A percentile compares a stretch with the other conserved stretches of the same genome.
Evolutionary conservation across 345 rosid genomes (phyloP).

Genomic region (Salix purpurea): DNA sequence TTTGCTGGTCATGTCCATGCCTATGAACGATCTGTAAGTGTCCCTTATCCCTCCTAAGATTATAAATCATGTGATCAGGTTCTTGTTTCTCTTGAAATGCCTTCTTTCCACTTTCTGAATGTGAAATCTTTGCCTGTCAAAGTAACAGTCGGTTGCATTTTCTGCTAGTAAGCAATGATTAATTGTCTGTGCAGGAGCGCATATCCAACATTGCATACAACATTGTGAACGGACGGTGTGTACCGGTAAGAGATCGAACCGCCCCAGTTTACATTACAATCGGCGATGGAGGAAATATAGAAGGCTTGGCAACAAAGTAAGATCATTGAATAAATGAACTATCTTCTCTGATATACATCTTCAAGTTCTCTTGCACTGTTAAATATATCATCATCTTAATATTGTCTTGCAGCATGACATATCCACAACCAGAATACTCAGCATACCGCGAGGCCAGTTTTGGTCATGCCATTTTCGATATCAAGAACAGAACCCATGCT

Average conservation of each 20-base stretch:
- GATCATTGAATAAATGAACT: neutral
- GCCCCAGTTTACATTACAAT: conserved; percentile 82
- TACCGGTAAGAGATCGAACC: conserved; percentile 53
- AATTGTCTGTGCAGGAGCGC: conserved; percentile 52
- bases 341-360: neutral
- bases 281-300: conserved; percentile 87
- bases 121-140: neutral
- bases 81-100: neutral
- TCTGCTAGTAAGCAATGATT: neutral
- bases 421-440: conserved; percentile 88
- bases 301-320: conserved; percentile 79
- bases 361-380: neutral
- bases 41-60: neutral
- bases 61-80: neutral
- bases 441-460: conserved; percentile 90
- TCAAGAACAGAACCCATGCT: conserved; percentile 84
- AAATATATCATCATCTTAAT: neutral
- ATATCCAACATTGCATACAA: conserved; percentile 77
- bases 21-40: conserved; percentile 87
- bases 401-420: conserved; percentile 55
- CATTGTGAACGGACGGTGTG: conserved; percentile 50
- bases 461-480: conserved; percentile 75
- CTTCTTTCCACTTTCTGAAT: neutral
- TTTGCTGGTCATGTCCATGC: conserved; percentile 94
- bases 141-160: neutral